Conservation (phyloP, 1,284 basidiomycete species). For the Somion occarium region DNA sequence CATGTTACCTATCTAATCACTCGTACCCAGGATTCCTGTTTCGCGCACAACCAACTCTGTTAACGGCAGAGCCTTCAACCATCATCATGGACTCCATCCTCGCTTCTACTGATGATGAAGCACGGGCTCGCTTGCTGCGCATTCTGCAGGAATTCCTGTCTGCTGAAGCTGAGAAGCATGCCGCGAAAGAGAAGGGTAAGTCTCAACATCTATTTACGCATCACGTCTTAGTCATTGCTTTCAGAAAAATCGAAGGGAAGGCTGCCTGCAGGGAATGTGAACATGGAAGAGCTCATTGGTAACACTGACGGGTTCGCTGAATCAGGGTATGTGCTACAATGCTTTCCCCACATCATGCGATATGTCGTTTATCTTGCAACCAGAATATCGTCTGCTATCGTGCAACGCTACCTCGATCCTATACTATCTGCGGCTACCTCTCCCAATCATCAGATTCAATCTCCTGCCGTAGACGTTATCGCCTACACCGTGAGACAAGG, state of each 20-base stretch:
- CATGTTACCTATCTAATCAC: neutral
- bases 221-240: conserved; percentile 23
- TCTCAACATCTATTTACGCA: neutral
- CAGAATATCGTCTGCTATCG: conserved; percentile 89
- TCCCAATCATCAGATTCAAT: conserved; percentile 66
- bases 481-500: conserved; percentile 94
- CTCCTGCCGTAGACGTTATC: conserved; percentile 86
- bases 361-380: neutral
- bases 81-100: conserved; percentile 91
- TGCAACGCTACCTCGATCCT: conserved; percentile 85
- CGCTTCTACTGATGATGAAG: conserved; percentile 62
- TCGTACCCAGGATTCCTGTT: conserved; percentile 72
- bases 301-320: conserved; percentile 94
- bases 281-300: conserved; percentile 91
- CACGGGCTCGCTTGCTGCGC: conserved; percentile 69
- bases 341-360: conserved; percentile 3
- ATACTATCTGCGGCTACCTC: conserved; percentile 83
- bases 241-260: neutral
- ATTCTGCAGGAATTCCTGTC: conserved; percentile 90
- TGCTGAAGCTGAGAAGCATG: conserved; percentile 75
- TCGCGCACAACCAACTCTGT: conserved; percentile 86
- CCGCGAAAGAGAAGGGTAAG: conserved; percentile 60
- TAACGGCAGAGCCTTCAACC: conserved; percentile 75
- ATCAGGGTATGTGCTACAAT: conserved; percentile 65
- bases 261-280: conserved; percentile 44